These are phyloP conservation scores for Haplographium delicatum DNA, from an alignment of 495 filamentous ascomycete species.

Conservation along the genomic window DNA sequence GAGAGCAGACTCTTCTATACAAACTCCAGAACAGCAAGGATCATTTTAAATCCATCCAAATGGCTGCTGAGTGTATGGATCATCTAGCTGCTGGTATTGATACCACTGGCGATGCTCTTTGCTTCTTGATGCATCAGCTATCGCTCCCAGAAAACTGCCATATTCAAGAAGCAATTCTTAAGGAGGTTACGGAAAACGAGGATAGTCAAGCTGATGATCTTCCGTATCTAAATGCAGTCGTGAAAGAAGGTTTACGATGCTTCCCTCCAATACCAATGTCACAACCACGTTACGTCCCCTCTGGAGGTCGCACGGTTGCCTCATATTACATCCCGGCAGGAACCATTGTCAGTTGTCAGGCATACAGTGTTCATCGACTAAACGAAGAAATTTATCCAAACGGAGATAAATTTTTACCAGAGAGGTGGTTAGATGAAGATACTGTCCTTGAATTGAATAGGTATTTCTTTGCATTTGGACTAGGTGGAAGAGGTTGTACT, in stretches of 20 bases:
- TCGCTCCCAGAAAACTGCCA: conserved; percentile 36
- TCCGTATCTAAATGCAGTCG: conserved; percentile 55
- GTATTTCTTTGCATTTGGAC: conserved; percentile 46
- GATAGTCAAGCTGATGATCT: conserved; percentile 42
- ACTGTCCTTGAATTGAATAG: conserved; percentile 43
- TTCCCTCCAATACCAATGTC: conserved; percentile 64
- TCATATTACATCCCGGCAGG: conserved; percentile 41
- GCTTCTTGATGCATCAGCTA: conserved; percentile 63
- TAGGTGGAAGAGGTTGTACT: conserved; percentile 47
- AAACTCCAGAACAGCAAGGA: conserved; percentile 30
- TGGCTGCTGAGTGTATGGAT: conserved; percentile 44
- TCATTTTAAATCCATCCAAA: conserved; percentile 25
- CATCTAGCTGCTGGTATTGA: conserved; percentile 58
- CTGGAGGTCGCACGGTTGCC: conserved; percentile 43
- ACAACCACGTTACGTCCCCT: conserved; percentile 55
- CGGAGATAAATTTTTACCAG: conserved; percentile 51
- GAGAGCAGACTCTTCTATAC: conserved; percentile 30
- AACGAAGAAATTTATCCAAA: conserved; percentile 47
- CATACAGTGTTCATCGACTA: conserved; percentile 47
- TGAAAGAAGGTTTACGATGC: conserved; percentile 54
- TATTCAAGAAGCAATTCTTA: conserved; percentile 41
- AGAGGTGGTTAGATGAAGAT: conserved; percentile 55
- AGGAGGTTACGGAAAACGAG: conserved; percentile 39
- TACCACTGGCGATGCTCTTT: conserved; percentile 60
- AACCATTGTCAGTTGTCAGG: conserved; percentile 49